Conservation (phyloP, 441 rosid genomes). For the Adansonia grandidieri region DNA sequence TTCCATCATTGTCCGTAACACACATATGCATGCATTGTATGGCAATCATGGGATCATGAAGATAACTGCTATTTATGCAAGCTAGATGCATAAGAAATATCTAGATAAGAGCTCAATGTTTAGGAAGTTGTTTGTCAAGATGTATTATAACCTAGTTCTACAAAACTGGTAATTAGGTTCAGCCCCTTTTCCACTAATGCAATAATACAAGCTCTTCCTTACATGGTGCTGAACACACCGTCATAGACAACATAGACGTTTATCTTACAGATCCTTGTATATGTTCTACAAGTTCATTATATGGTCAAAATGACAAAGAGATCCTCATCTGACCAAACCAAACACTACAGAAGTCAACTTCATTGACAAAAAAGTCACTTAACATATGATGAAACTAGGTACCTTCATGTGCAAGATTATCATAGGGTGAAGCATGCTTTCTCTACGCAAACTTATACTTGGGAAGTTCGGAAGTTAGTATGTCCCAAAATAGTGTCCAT, state of each 20-base stretch:
- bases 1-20: neutral
- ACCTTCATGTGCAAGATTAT: neutral
- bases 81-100: neutral
- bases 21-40: neutral
- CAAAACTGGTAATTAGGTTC: too few species aligned
- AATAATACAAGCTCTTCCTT: too few species aligned
- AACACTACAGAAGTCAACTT: neutral
- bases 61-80: neutral
- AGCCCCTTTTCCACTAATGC: too few species aligned
- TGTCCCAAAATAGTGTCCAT: neutral
- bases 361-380: neutral
- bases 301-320: neutral
- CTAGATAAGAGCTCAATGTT: neutral
- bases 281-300: neutral
- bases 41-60: neutral
- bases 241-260: too few species aligned
- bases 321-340: neutral
- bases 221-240: too few species aligned
- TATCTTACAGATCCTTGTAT: neutral
- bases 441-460: too few species aligned
- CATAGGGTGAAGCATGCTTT: too few species aligned
- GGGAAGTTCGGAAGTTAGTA: neutral
- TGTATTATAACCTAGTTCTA: neutral
- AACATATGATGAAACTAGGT: neutral
- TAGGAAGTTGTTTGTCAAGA: neutral